Evolutionary conservation across 768 basidiomycete species (phyloP), one percentile per base, ranked within the genome.

Genomic region (Mycena epipterygia): DNA sequence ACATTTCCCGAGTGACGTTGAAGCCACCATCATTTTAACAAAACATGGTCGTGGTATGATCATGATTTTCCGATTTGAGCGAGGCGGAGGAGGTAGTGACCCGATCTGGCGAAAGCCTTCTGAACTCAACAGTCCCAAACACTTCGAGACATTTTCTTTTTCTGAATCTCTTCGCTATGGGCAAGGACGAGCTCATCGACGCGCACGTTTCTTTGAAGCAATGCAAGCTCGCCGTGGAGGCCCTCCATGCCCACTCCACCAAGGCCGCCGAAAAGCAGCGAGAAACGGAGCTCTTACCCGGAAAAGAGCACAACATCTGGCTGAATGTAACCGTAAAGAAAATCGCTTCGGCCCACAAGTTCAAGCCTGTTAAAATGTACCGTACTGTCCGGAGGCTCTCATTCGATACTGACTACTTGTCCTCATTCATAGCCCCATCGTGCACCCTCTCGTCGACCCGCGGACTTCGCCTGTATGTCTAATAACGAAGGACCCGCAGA

Each of bases 401-500:
- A 7, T 8, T 35, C 3, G 5, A 13, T 23, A 17, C 17, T 39
- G 16, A 39, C 55, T 56, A 17, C 35, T 55, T 14, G 51, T 32
- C 65, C 67, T 16, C 33, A 56, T 61, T 48, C n/a, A 7, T 75
- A 91, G 95, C 67, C 91, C 93, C 7, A 86, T 99, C 51, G 89
- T 88, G 42, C 88, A 98, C 78, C 93, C 93, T 35, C 81, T 95
- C 70, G 89, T 95, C 76, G 96, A 95, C 85, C 97, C 93, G 16
- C 90, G 93, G 58, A 90, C 88, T 17, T 90, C 90, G 8, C 81
- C 93, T 13, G 87, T 99, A 58, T 98, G 97, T 80, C 86, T 99
- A 58, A 93, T 99, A 81, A 93, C 93, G 58, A 99, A 98, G 82
- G 95, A 97, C 79, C 97, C 97, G 2, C 97, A 99, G 76, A 86